These are phyloP conservation scores for Globisporangium perplexum DNA, from an alignment of 352 stramenopile genomes.

Conservation along the genomic window DNA sequence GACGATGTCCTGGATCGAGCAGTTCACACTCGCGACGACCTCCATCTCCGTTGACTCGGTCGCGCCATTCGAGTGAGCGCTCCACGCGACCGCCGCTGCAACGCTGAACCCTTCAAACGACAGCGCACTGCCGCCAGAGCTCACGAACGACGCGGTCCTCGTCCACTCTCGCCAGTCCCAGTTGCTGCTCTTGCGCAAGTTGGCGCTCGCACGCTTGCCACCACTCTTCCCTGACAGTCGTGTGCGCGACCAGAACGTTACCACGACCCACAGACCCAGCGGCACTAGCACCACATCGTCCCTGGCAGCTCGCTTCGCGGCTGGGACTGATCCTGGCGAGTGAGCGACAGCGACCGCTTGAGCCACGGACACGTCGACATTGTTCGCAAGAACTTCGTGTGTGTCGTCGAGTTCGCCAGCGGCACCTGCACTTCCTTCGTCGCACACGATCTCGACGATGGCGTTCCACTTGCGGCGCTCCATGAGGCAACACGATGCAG, in stretches of 20 bases:
- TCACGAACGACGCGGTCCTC: slow-evolving; percentile 1
- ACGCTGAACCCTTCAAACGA: slow-evolving; percentile 4
- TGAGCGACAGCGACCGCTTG: background rate
- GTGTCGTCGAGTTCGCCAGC: background rate
- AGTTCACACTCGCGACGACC: slow-evolving; percentile 8
- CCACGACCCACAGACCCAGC: slow-evolving; percentile 12
- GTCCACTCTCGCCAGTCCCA: slow-evolving; percentile 12
- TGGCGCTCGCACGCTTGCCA: background rate
- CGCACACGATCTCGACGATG: slow-evolving; percentile 4
- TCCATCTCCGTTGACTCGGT: background rate
- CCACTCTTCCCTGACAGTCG: background rate
- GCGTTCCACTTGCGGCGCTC: slow-evolving; percentile 7
- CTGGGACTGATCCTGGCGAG: background rate
- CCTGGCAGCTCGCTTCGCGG: background rate
- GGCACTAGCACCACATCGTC: slow-evolving; percentile 14
- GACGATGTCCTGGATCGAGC: slow-evolving; percentile 14
- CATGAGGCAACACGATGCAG: slow-evolving; percentile 6
- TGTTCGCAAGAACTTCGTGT: slow-evolving; percentile 6
- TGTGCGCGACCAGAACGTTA: slow-evolving; percentile 15
- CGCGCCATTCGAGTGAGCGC: background rate
- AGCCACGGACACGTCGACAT: background rate
- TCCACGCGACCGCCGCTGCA: slow-evolving; percentile 1
- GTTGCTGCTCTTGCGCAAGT: background rate
- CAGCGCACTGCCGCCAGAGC: background rate
- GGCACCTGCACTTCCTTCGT: background rate